Percentiles rank a stretch among this genome's conserved stretches.
These are phyloP conservation scores for Cicer cuneatum DNA, from an alignment of 306 rosid species.

Conservation along the genomic window DNA sequence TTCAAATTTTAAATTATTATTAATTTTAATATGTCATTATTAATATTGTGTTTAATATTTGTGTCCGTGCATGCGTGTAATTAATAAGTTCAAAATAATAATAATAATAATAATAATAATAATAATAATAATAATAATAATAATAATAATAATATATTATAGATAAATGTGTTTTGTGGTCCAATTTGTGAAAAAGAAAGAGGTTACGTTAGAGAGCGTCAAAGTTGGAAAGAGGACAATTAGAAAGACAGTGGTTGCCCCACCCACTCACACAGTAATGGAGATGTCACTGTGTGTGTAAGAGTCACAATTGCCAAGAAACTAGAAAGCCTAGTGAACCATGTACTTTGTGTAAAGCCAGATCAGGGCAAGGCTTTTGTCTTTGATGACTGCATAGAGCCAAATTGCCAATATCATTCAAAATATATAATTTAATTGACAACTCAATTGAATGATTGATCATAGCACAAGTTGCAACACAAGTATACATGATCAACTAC, in stretches of 20 bases:
- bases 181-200: slow-evolving; percentile 47
- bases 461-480: slow-evolving; percentile 41
- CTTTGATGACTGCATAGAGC: slow-evolving; percentile 36
- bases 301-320: slow-evolving; percentile 50
- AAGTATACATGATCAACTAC: slow-evolving; percentile 29
- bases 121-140: too few relatives aligned
- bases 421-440: slow-evolving; percentile 40
- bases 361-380: slow-evolving; percentile 41
- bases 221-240: slow-evolving; percentile 40
- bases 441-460: slow-evolving; percentile 38
- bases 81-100: too few relatives aligned
- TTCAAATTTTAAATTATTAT: too few relatives aligned
- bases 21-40: too few relatives aligned
- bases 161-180: slow-evolving; percentile 30
- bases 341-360: slow-evolving; percentile 45
- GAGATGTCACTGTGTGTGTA: slow-evolving; percentile 47
- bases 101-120: too few relatives aligned
- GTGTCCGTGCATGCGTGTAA: too few relatives aligned
- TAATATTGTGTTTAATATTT: too few relatives aligned
- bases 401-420: slow-evolving; percentile 42
- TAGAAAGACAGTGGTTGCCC: slow-evolving; percentile 40
- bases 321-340: slow-evolving; percentile 42
- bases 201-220: slow-evolving; percentile 19
- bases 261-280: slow-evolving; percentile 46
- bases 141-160: too few relatives aligned